Percentiles rank a stretch among this genome's conserved stretches.
Conservation (phyloP, 805 yeast genomes). For the Kodamaea neixiangensis region DNA sequence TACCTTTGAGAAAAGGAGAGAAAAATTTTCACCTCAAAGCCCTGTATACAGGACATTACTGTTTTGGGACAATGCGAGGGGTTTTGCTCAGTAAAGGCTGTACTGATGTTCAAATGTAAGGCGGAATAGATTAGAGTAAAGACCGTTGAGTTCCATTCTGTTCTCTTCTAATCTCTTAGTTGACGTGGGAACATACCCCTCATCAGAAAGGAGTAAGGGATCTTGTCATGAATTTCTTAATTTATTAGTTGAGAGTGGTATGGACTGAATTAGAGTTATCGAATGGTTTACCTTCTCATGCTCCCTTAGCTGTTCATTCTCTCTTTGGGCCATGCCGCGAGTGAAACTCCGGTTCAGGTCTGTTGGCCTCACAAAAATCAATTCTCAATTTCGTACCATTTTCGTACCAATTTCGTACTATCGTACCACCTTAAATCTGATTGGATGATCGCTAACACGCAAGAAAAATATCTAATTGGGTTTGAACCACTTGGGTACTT, state of each 20-base stretch:
- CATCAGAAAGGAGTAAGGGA: constrained; percentile 4
- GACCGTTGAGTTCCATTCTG: not conserved
- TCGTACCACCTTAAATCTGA: not conserved
- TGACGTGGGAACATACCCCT: constrained; percentile 6
- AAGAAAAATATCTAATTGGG: not conserved
- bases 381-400: not conserved
- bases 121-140: not conserved
- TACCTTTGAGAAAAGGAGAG: constrained; percentile 6
- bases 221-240: not conserved
- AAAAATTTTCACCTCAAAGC: constrained; percentile 10
- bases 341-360: constrained; percentile 5
- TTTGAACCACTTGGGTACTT: constrained; percentile 18
- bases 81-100: not conserved
- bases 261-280: too few relatives aligned
- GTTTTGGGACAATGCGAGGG: not conserved
- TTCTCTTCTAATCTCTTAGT: not conserved
- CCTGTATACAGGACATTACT: not conserved
- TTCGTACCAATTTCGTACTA: not conserved
- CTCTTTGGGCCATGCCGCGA: not conserved
- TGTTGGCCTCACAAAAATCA: not conserved
- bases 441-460: not conserved
- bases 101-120: not conserved
- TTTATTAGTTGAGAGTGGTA: not conserved
- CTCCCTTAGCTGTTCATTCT: not conserved
- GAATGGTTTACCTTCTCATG: too few relatives aligned